Percentiles rank a stretch among this genome's conserved stretches.
phyloP scores from a whole-genome alignment of 345 rosid species.

The Dovyalis caffra region DNA sequence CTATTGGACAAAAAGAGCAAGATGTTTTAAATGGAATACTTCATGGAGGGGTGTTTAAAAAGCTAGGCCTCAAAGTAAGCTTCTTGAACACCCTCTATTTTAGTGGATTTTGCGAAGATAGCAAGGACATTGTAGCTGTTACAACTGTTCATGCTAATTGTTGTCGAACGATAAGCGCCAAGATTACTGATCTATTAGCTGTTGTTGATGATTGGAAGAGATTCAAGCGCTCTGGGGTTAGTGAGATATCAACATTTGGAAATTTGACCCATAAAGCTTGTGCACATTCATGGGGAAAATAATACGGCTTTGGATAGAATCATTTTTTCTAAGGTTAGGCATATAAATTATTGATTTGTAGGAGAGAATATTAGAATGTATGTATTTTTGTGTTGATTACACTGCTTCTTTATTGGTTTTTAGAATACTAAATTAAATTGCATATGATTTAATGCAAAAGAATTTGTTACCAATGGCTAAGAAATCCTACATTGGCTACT shows the following conservation, averaged over 20 bases:
- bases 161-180: slow-evolving; percentile 67
- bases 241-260: not conserved
- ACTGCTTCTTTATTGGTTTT: too few species aligned
- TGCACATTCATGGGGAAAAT: slow-evolving; percentile 7
- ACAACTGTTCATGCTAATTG: slow-evolving; percentile 83
- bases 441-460: too few species aligned
- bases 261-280: slow-evolving; percentile 8
- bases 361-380: too few species aligned
- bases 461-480: too few species aligned
- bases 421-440: too few species aligned
- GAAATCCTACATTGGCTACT: too few species aligned
- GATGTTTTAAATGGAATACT: slow-evolving; percentile 56
- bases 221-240: slow-evolving; percentile 19
- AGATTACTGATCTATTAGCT: slow-evolving; percentile 50
- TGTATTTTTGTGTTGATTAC: too few species aligned
- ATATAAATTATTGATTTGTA: too few species aligned
- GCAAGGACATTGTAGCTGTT: slow-evolving; percentile 46
- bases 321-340: not conserved
- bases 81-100: slow-evolving; percentile 55
- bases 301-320: not conserved
- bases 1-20: slow-evolving; percentile 64
- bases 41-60: slow-evolving; percentile 28
- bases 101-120: slow-evolving; percentile 79
- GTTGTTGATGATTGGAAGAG: slow-evolving; percentile 67
- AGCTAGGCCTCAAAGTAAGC: slow-evolving; percentile 43